phyloP scores from a whole-genome alignment of 352 stramenopile genomes.

The Phytophthora fragariaefolia region DNA sequence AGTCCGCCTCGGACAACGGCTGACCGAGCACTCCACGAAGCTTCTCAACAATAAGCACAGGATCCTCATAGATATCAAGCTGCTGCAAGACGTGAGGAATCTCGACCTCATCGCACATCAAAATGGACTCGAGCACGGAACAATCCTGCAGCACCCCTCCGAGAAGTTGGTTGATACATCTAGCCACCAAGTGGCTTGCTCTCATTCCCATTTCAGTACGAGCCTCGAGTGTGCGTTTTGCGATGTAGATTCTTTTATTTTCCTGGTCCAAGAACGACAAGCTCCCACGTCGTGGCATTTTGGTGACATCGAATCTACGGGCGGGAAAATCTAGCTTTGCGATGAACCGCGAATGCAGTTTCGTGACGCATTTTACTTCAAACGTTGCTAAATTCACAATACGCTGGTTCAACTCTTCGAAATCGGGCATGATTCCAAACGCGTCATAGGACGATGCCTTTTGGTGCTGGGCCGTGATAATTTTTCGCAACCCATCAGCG shows the following conservation, averaged over 20 bases:
- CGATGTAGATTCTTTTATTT: slow-evolving; percentile 57
- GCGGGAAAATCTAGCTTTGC: slow-evolving; percentile 56
- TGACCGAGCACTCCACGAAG: slow-evolving; percentile 67
- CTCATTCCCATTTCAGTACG: slow-evolving; percentile 45
- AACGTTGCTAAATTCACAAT: slow-evolving; percentile 60
- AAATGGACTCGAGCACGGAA: slow-evolving; percentile 68
- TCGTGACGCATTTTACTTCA: slow-evolving; percentile 55
- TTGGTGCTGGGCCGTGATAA: slow-evolving; percentile 80
- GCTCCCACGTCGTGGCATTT: slow-evolving; percentile 49
- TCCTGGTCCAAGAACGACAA: slow-evolving; percentile 68
- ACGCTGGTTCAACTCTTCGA: slow-evolving; percentile 65
- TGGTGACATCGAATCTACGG: slow-evolving; percentile 69
- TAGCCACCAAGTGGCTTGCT: slow-evolving; percentile 61
- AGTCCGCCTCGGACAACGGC: slow-evolving; percentile 55
- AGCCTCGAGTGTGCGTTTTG: slow-evolving; percentile 44
- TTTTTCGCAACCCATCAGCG: slow-evolving; percentile 58
- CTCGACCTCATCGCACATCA: slow-evolving; percentile 55
- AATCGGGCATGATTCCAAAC: slow-evolving; percentile 57
- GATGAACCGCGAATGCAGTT: slow-evolving; percentile 69
- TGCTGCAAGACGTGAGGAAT: slow-evolving; percentile 57
- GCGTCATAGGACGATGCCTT: slow-evolving; percentile 45
- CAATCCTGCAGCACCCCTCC: slow-evolving; percentile 68
- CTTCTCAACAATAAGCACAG: slow-evolving; percentile 67
- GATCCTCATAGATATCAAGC: slow-evolving; percentile 77
- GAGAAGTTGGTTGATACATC: slow-evolving; percentile 75